These are phyloP conservation scores for Scytalidium sp. DNA, from an alignment of 2,329 filamentous ascomycete species.

Conservation along the genomic window DNA sequence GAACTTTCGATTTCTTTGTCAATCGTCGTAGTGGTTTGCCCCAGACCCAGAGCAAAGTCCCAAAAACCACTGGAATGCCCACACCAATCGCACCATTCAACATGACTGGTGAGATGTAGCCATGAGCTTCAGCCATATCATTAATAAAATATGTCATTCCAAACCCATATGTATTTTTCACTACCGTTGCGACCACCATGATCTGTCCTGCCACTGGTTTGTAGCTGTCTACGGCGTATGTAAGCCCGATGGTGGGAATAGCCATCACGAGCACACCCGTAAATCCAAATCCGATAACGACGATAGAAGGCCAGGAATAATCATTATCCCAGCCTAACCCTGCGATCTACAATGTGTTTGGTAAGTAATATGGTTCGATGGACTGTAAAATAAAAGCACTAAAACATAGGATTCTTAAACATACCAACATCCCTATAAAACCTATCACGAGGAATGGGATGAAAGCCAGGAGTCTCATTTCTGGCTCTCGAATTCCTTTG, in stretches of 20 bases:
- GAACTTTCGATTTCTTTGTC: slow-evolving; percentile 51
- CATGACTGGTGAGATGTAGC: slow-evolving; percentile 54
- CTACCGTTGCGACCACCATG: slow-evolving; percentile 60
- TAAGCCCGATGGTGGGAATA: slow-evolving; percentile 55
- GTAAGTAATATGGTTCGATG: too few species aligned
- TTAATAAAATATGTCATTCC: slow-evolving; percentile 52
- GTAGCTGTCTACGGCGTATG: slow-evolving; percentile 61
- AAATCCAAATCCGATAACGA: slow-evolving; percentile 44
- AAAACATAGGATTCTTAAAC: slow-evolving; percentile 47
- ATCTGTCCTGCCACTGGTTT: slow-evolving; percentile 60
- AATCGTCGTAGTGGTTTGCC: slow-evolving; percentile 57
- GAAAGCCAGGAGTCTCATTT: slow-evolving; percentile 33
- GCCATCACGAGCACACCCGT: slow-evolving; percentile 37
- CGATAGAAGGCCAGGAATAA: slow-evolving; percentile 48
- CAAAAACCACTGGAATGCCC: slow-evolving; percentile 48
- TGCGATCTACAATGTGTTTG: slow-evolving; percentile 28
- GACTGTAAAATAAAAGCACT: too few species aligned
- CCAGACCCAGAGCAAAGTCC: slow-evolving; percentile 52
- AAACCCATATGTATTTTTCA: slow-evolving; percentile 56
- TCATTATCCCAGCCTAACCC: slow-evolving; percentile 46
- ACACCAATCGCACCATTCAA: slow-evolving; percentile 2
- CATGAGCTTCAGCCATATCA: slow-evolving; percentile 41
- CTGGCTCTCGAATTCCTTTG: slow-evolving; percentile 28
- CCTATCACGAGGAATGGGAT: slow-evolving; percentile 34
- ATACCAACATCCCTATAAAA: slow-evolving; percentile 54